Conservation (phyloP, 192 early-diverging fungal genomes). For the Chytriomyces hyalinus region DNA sequence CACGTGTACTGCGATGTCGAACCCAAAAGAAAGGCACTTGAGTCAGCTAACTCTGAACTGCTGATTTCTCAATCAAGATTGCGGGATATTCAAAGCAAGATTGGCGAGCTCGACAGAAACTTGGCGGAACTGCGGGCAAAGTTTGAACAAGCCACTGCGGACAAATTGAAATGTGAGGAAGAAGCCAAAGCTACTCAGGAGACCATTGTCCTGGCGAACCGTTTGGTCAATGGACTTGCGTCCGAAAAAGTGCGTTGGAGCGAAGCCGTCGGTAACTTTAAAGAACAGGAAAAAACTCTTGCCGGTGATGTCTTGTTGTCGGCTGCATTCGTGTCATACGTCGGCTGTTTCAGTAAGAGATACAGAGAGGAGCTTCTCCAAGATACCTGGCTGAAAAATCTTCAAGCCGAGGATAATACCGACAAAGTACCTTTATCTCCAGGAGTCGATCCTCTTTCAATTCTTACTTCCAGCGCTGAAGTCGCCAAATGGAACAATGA, state of each 20-base stretch:
- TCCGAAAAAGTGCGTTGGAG: conserved; percentile 75
- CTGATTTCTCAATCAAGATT: conserved; percentile 59
- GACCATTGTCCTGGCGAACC: conserved; percentile 67
- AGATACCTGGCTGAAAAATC: conserved; percentile 63
- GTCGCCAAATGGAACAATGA: conserved; percentile 74
- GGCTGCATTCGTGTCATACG: conserved; percentile 69
- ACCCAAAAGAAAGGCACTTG: conserved; percentile 65
- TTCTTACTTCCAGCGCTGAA: conserved; percentile 64
- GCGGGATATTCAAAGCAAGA: conserved; percentile 64
- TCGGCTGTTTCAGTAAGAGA: conserved; percentile 68
- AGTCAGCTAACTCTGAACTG: conserved; percentile 62
- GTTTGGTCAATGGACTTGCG: conserved; percentile 68
- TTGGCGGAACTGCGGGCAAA: conserved; percentile 64
- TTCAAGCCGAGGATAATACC: conserved; percentile 50
- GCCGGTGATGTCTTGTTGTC: conserved; percentile 66
- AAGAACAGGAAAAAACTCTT: conserved; percentile 71
- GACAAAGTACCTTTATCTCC: conserved; percentile 59
- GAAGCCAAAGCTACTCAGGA: conserved; percentile 68
- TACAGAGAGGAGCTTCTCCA: conserved; percentile 65
- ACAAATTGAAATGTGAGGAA: conserved; percentile 68
- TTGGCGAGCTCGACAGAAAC: conserved; percentile 65
- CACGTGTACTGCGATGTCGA: conserved; percentile 69
- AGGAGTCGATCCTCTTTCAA: conserved; percentile 62
- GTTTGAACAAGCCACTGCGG: conserved; percentile 70
- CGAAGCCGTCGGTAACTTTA: conserved; percentile 64